These are phyloP conservation scores for Acarospora socialis DNA, from an alignment of 2,329 filamentous ascomycete genomes.

Conservation along the genomic window DNA sequence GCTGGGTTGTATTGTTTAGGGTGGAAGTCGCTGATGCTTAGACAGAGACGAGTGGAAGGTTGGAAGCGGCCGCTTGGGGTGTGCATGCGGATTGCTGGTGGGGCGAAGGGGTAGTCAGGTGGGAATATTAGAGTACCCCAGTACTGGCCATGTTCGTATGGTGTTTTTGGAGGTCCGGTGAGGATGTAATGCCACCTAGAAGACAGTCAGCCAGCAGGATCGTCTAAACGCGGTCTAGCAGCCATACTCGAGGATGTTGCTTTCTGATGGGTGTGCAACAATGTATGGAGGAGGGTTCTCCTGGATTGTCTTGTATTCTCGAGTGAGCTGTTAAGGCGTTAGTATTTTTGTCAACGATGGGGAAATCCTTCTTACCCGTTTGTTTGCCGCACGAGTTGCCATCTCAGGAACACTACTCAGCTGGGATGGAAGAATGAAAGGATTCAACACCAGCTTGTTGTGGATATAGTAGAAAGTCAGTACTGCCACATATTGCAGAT, in stretches of 20 bases:
- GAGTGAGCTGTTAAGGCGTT: constrained; percentile 35
- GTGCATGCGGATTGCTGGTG: constrained; percentile 97
- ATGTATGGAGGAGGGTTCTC: constrained; percentile 81
- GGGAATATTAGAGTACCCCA: constrained; percentile 96
- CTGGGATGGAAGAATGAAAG: background rate
- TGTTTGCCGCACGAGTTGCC: constrained; percentile 60
- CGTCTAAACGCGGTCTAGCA: background rate
- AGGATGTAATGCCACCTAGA: constrained; percentile 84
- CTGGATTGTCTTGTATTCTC: constrained; percentile 50
- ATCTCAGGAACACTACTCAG: constrained; percentile 27
- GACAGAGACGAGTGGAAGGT: constrained; percentile 77
- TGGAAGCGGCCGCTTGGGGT: constrained; percentile 93
- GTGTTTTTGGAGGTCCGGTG: constrained; percentile 83
- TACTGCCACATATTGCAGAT: too few species aligned
- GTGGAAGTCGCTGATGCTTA: constrained; percentile 95
- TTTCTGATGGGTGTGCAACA: constrained; percentile 73
- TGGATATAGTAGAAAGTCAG: too few species aligned
- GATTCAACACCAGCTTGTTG: too few species aligned
- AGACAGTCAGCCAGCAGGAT: constrained; percentile 10
- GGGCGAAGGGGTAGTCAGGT: constrained; percentile 90
- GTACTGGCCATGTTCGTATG: constrained; percentile 90
- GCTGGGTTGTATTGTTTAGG: constrained; percentile 96
- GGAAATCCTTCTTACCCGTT: constrained; percentile 40
- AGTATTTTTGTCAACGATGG: constrained; percentile 12
- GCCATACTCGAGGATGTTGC: constrained; percentile 73